These are phyloP conservation scores for Cicer chorassanicum DNA, from an alignment of 306 rosid genomes.

Conservation along the genomic window DNA sequence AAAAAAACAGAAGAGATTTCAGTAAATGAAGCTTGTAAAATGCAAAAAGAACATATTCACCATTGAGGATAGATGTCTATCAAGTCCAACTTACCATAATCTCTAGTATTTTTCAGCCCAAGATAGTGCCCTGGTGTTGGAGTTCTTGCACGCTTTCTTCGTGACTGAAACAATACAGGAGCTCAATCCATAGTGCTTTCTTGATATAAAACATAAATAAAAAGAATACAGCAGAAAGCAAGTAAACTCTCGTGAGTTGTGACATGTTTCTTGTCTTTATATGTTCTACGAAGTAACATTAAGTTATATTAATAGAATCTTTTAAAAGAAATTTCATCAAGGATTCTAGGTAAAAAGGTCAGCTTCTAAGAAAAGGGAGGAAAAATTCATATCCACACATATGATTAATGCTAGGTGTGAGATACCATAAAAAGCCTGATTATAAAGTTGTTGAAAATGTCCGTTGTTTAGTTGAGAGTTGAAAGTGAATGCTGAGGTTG, in stretches of 20 bases:
- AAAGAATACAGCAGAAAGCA: conserved; percentile 15
- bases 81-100: conserved; percentile 61
- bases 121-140: conserved; percentile 99
- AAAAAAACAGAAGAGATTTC: conserved; percentile 25
- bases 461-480: conserved; percentile 96
- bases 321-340: conserved; percentile 16
- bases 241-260: neutral
- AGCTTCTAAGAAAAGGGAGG: conserved; percentile 41
- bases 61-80: conserved; percentile 12
- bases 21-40: neutral
- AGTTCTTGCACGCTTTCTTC: conserved; percentile 93
- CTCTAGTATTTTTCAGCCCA: conserved; percentile 89
- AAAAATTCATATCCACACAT: conserved; percentile 49
- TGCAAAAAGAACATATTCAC: conserved; percentile 1
- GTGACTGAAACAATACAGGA: conserved; percentile 73
- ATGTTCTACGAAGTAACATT: conserved; percentile 1
- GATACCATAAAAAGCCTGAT: conserved; percentile 91
- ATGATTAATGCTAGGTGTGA: conserved; percentile 68
- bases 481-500: conserved; percentile 97
- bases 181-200: conserved; percentile 43
- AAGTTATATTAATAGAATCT: neutral
- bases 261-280: conserved; percentile 19
- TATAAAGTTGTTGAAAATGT: conserved; percentile 96
- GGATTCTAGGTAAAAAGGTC: conserved; percentile 21
- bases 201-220: conserved; percentile 28